Evolutionary conservation across 2,329 filamentous ascomycete genomes (phyloP).

Genomic region (Penicillium frequentans): DNA sequence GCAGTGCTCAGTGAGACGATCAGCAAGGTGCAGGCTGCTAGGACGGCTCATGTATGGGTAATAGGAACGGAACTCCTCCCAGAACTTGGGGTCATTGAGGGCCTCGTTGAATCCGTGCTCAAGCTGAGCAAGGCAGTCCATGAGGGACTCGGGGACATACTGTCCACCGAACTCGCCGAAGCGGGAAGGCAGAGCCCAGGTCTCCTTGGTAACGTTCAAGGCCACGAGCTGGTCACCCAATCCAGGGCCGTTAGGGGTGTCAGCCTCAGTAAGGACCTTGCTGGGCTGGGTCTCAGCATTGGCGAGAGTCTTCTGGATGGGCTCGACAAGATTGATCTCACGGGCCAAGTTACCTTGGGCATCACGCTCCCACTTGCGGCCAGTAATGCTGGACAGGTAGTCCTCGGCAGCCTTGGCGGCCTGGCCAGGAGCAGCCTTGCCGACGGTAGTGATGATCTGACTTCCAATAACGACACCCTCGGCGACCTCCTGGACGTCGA

Average conservation of each 20-base stretch:
- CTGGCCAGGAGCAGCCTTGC: slow-evolving; percentile 65
- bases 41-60: slow-evolving; percentile 97
- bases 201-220: slow-evolving; percentile 64
- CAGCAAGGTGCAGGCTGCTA: slow-evolving; percentile 84
- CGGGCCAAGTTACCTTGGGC: slow-evolving; percentile 52
- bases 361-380: slow-evolving; percentile 52
- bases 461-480: slow-evolving; percentile 97
- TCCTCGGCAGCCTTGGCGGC: slow-evolving; percentile 74
- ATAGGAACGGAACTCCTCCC: slow-evolving; percentile 94
- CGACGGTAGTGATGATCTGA: slow-evolving; percentile 83
- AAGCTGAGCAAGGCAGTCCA: slow-evolving; percentile 91
- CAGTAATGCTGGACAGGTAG: slow-evolving; percentile 76
- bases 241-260: slow-evolving; percentile 59
- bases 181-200: slow-evolving; percentile 69
- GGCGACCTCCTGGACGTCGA: slow-evolving; percentile 77
- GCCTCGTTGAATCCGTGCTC: slow-evolving; percentile 89
- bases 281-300: slow-evolving; percentile 53
- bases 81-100: slow-evolving; percentile 85
- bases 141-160: slow-evolving; percentile 94
- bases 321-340: slow-evolving; percentile 70
- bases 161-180: slow-evolving; percentile 97
- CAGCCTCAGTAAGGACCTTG: slow-evolving; percentile 63
- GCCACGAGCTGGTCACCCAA: slow-evolving; percentile 83
- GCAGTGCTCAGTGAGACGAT: slow-evolving; percentile 82
- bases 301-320: slow-evolving; percentile 61